Evolutionary conservation across 495 filamentous ascomycete genomes (phyloP), one percentile per base, ranked within the genome.

Genomic region (Aspergillus asperescens): DNA sequence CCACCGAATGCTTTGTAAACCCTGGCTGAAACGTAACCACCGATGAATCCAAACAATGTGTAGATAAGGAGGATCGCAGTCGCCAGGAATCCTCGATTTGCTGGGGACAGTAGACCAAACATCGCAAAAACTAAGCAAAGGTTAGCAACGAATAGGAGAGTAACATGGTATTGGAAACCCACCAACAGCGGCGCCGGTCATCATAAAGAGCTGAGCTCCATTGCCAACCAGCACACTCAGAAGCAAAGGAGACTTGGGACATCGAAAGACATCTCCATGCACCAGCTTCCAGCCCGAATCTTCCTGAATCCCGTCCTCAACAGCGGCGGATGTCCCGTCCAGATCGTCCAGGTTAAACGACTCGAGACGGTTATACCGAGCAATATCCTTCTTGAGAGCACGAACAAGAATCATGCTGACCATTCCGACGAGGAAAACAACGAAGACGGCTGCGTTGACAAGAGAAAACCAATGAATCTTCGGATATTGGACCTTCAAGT

Each of bases 261-360:
- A 82, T 35, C 93, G 83, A 77, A 98, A 98, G 34, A 98, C 92
- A 69, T 98, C 93, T 38, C 93, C 93, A 60, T 98, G 93, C 0
- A 98, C 91, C 38, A 98, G 74, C 71, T 98, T 98, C 93, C 93
- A 98, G 31, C 93, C 93, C 5, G 90, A 95, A 67, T 98, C 93
- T 65, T 98, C 93, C 63, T 96, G 90, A 1, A 97, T 87, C 12
- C 90, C 91, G 61, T 97, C 93, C 54, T 98, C 92, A 8, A 90
- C 70, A 7, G 80, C 81, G 23, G 75, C 77, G 24, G 80, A 85
- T 1, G 84, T 85, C 23, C 85, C 83, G 31, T 85, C 82, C 6
- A 96, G 72, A 68, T 95, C 90, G 32, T 95, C 90, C 24, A 96
- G 71, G 60, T 85, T 85, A 66, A 92, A 83, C 60, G 84, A 78